phyloP scores from a whole-genome alignment of 208 protist genomes.

The Strigomonas culicis region DNA sequence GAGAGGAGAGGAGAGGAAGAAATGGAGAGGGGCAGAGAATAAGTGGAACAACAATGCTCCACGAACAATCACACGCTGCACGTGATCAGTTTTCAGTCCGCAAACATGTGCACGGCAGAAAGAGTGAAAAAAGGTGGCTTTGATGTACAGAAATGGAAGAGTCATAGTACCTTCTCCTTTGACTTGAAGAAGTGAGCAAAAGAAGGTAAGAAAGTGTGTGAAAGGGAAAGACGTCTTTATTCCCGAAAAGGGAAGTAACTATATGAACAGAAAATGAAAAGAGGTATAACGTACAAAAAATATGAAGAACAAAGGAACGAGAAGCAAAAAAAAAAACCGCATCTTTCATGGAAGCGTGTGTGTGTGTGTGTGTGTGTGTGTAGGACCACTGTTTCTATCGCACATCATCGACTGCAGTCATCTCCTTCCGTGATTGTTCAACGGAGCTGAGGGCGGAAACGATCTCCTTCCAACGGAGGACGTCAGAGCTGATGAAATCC shows the following conservation, averaged over 20 bases:
- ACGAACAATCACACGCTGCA: no score
- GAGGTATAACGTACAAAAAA: not conserved
- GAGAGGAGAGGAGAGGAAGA: conserved; percentile 3
- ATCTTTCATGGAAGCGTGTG: not conserved
- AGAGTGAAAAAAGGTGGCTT: not conserved
- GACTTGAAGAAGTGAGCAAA: not conserved
- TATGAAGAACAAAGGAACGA: not conserved
- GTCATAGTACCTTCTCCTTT: not conserved
- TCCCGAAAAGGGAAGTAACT: no score
- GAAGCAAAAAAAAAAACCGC: not conserved
- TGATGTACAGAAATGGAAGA: not conserved
- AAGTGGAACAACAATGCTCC: not conserved
- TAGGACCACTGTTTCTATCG: conserved; percentile 1
- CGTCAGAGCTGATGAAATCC: conserved; percentile 32
- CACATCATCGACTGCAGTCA: conserved; percentile 20
- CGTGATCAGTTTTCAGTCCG: not conserved
- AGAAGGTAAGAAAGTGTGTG: not conserved
- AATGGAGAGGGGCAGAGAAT: conserved; percentile 12
- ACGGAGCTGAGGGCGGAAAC: conserved; percentile 31
- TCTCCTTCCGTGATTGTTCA: conserved; percentile 24
- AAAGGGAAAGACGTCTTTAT: not conserved
- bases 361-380: not conserved
- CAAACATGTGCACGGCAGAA: not conserved
- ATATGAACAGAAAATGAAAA: not conserved
- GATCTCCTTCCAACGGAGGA: conserved; percentile 33